Conservation (phyloP, 2,329 filamentous ascomycete genomes). For the Trichoderma brevicompactum region DNA sequence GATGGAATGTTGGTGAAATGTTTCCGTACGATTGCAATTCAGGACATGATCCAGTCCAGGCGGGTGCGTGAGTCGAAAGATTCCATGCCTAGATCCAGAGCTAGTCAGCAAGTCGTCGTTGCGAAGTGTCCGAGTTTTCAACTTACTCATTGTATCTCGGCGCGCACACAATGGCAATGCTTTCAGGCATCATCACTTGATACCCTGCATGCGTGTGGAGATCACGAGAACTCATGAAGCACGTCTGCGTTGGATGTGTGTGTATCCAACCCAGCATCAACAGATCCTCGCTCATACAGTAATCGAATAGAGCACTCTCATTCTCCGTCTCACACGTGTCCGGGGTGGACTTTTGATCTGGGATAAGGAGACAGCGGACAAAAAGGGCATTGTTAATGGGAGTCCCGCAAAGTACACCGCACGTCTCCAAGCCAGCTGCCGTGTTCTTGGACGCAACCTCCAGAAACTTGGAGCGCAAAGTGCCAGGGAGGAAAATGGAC, state of each 20-base stretch:
- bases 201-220: slow-evolving; percentile 93
- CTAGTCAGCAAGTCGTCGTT: slow-evolving; percentile 11
- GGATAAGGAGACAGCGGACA: slow-evolving; percentile 84
- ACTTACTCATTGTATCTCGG: slow-evolving; percentile 76
- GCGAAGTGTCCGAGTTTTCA: neutral
- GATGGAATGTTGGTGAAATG: slow-evolving; percentile 77
- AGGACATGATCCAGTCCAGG: slow-evolving; percentile 87
- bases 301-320: slow-evolving; percentile 82
- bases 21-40: slow-evolving; percentile 73
- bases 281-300: slow-evolving; percentile 81
- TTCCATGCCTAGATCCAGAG: slow-evolving; percentile 69
- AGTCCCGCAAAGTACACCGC: slow-evolving; percentile 90
- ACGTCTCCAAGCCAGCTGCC: slow-evolving; percentile 82
- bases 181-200: slow-evolving; percentile 95
- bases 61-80: slow-evolving; percentile 91
- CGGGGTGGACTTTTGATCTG: slow-evolving; percentile 84
- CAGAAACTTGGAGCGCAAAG: slow-evolving; percentile 76
- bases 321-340: slow-evolving; percentile 96
- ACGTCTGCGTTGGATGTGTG: slow-evolving; percentile 94
- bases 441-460: slow-evolving; percentile 78
- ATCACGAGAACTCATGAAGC: slow-evolving; percentile 95
- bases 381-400: slow-evolving; percentile 93
- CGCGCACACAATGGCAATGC: slow-evolving; percentile 94
- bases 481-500: slow-evolving; percentile 81
- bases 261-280: slow-evolving; percentile 96